A percentile compares a stretch with the other conserved stretches of the same genome.
Conservation (phyloP, 106 monocot species). For the Dendrobium chrysotoxum region DNA sequence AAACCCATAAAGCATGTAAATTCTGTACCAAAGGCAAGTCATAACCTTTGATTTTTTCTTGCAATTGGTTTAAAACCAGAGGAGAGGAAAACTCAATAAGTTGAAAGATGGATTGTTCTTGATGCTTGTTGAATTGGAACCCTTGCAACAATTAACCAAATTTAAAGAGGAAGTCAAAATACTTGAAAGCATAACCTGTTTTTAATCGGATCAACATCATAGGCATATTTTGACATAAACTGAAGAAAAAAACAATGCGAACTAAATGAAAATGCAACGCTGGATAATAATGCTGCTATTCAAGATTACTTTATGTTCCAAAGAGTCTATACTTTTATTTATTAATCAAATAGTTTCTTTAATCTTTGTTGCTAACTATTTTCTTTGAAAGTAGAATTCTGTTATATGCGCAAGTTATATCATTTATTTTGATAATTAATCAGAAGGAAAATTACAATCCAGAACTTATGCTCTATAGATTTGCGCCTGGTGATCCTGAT, state of each 20-base stretch:
- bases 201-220: background rate
- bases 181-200: background rate
- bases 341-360: background rate
- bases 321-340: too few species aligned
- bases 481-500: background rate
- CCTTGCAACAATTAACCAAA: background rate
- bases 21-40: background rate
- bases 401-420: background rate
- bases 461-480: background rate
- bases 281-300: too few species aligned
- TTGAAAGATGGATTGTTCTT: background rate
- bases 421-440: background rate
- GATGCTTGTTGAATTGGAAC: background rate
- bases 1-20: too few species aligned
- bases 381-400: background rate
- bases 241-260: background rate
- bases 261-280: background rate
- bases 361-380: background rate
- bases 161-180: background rate
- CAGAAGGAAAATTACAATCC: background rate
- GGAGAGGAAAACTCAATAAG: background rate
- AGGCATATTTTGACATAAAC: background rate
- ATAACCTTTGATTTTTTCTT: background rate
- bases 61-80: background rate
- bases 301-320: too few species aligned